Conservation (phyloP, 2,329 filamentous ascomycete genomes). For the Coleophoma crateriformis region DNA sequence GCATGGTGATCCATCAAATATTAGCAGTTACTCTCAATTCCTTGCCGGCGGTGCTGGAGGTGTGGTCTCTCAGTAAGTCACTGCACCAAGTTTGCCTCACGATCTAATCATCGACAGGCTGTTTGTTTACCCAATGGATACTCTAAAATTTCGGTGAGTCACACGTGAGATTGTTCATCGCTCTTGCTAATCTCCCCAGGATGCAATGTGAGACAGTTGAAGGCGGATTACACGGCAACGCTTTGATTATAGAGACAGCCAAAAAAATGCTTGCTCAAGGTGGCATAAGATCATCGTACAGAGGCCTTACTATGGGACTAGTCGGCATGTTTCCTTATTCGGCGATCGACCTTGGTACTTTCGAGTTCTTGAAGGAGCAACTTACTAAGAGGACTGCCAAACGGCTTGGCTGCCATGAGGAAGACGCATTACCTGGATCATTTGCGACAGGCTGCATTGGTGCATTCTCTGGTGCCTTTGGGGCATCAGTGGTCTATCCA, state of each 20-base stretch:
- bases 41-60: constrained; percentile 85
- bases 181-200: constrained; percentile 14
- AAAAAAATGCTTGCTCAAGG: constrained; percentile 79
- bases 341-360: constrained; percentile 92
- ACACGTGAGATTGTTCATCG: neutral
- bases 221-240: constrained; percentile 77
- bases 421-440: constrained; percentile 75
- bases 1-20: constrained; percentile 72
- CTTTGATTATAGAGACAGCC: constrained; percentile 75
- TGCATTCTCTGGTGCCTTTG: constrained; percentile 84
- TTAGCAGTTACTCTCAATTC: constrained; percentile 83
- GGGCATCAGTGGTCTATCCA: constrained; percentile 91
- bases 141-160: constrained; percentile 49
- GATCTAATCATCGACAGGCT: constrained; percentile 45
- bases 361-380: constrained; percentile 81
- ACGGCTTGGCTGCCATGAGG: constrained; percentile 66
- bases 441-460: constrained; percentile 85
- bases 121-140: constrained; percentile 65
- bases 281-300: constrained; percentile 74
- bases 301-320: constrained; percentile 88
- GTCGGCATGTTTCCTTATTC: constrained; percentile 97
- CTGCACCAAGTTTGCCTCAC: neutral
- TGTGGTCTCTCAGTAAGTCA: constrained; percentile 80
- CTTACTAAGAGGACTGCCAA: constrained; percentile 68
- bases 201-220: constrained; percentile 94